Evolutionary conservation across 1,284 basidiomycete species (phyloP).

Genomic region (Papiliotrema laurentii): DNA sequence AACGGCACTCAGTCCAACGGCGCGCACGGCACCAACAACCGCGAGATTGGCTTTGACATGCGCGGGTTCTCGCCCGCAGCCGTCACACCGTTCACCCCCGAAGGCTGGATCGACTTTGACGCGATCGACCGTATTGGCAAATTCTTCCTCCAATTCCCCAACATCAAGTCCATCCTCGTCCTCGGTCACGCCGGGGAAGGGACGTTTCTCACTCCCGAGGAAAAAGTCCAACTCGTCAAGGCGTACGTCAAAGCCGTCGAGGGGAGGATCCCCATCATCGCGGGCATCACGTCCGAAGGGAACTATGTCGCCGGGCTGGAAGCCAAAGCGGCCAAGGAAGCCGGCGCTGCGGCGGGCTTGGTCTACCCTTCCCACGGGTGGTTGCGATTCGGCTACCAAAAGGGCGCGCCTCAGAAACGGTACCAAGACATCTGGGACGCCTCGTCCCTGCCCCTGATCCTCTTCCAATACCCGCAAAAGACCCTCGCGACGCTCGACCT

Average conservation of each 20-base stretch:
- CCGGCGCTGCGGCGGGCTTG: conserved; percentile 11
- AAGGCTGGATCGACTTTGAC: conserved; percentile 11
- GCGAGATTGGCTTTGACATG: conserved; percentile 10
- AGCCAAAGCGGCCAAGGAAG: conserved; percentile 14
- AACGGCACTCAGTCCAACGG: neutral
- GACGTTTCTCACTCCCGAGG: conserved; percentile 8
- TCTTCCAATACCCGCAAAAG: conserved; percentile 12
- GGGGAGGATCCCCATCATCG: conserved; percentile 12
- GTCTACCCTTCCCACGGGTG: conserved; percentile 14
- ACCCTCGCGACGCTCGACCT: conserved; percentile 12
- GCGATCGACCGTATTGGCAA: conserved; percentile 13
- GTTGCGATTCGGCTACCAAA: conserved; percentile 16
- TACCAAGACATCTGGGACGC: conserved; percentile 11
- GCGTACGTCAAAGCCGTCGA: conserved; percentile 13
- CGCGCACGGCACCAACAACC: neutral
- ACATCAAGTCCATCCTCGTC: conserved; percentile 12
- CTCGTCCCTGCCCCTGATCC: conserved; percentile 8
- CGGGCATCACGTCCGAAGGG: conserved; percentile 13
- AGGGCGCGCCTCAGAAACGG: conserved; percentile 13
- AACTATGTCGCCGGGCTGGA: conserved; percentile 13
- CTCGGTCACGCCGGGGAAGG: conserved; percentile 15
- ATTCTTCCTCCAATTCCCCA: conserved; percentile 6
- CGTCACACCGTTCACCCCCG: conserved; percentile 15
- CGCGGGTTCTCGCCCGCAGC: conserved; percentile 10
- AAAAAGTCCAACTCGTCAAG: conserved; percentile 9